A percentile compares a stretch with the other conserved stretches of the same genome.
Conservation (phyloP, 139 green algal species). For the Desmodesmus armatus region DNA sequence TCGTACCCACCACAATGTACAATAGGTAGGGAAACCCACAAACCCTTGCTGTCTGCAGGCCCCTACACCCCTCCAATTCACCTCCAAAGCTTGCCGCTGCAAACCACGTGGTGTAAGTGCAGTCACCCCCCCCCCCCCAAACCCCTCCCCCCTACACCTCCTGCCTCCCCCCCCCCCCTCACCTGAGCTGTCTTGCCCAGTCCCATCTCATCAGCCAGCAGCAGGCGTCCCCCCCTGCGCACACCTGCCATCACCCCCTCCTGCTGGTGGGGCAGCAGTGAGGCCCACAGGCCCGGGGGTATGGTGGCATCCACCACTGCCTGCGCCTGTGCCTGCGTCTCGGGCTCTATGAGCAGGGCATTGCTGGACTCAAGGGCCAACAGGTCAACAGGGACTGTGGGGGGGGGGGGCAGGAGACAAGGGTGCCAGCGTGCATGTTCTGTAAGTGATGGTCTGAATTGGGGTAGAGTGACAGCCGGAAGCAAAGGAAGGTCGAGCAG, state of each 20-base stretch:
- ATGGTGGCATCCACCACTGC: slow-evolving; percentile 49
- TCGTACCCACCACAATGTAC: too few species aligned
- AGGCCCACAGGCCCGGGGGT: slow-evolving; percentile 46
- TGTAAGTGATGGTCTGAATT: neutral
- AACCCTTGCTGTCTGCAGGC: neutral
- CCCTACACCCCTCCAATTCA: too few species aligned
- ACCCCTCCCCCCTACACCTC: too few species aligned
- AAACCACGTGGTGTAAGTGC: too few species aligned
- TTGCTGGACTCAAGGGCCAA: neutral
- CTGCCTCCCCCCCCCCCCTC: neutral
- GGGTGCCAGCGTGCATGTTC: neutral
- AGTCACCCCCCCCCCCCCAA: too few species aligned
- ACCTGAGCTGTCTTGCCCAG: slow-evolving; percentile 65
- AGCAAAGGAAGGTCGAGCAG: neutral
- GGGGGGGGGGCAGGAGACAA: neutral
- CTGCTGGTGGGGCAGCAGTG: slow-evolving; percentile 55
- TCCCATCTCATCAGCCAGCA: slow-evolving; percentile 59
- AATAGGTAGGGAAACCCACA: neutral
- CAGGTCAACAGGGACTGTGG: too few species aligned
- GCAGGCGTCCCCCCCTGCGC: neutral
- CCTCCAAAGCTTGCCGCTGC: too few species aligned
- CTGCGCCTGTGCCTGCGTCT: neutral
- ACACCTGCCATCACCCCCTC: slow-evolving; percentile 50
- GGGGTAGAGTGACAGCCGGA: neutral
- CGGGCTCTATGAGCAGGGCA: neutral